Percentiles rank a stretch among this genome's conserved stretches.
These are phyloP conservation scores for Orychophragmus violaceus DNA, from an alignment of 345 rosid genomes.

Conservation along the genomic window DNA sequence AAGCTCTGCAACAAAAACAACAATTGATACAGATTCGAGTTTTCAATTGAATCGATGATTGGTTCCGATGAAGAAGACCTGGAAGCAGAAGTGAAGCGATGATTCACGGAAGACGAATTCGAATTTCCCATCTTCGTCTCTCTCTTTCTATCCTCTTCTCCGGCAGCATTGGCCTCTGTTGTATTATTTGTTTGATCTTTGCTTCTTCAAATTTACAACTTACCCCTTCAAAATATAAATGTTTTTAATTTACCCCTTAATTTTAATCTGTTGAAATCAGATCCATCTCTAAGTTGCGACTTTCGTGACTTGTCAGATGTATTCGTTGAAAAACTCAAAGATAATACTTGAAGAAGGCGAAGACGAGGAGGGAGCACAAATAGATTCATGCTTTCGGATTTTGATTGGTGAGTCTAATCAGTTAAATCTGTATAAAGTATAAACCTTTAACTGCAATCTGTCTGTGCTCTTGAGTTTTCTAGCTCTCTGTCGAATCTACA, in stretches of 20 bases:
- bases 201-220: background rate
- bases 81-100: conserved; percentile 35
- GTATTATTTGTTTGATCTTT: conserved; percentile 7
- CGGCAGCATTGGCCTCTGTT: conserved; percentile 2
- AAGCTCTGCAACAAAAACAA: conserved; percentile 47
- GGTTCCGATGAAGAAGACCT: conserved; percentile 24
- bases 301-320: background rate
- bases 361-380: background rate
- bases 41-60: background rate
- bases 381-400: conserved; percentile 2
- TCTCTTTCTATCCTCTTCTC: conserved; percentile 2
- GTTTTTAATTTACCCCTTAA: background rate
- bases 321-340: background rate
- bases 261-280: background rate
- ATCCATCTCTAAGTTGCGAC: background rate
- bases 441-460: background rate
- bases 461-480: background rate
- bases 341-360: background rate
- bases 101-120: conserved; percentile 31
- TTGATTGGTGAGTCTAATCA: conserved; percentile 12
- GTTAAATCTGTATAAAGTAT: background rate
- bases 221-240: background rate
- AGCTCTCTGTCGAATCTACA: background rate
- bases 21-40: background rate
- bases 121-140: conserved; percentile 33